These are phyloP conservation scores for Huntiella savannae DNA, from an alignment of 2,329 filamentous ascomycete genomes.

Conservation along the genomic window DNA sequence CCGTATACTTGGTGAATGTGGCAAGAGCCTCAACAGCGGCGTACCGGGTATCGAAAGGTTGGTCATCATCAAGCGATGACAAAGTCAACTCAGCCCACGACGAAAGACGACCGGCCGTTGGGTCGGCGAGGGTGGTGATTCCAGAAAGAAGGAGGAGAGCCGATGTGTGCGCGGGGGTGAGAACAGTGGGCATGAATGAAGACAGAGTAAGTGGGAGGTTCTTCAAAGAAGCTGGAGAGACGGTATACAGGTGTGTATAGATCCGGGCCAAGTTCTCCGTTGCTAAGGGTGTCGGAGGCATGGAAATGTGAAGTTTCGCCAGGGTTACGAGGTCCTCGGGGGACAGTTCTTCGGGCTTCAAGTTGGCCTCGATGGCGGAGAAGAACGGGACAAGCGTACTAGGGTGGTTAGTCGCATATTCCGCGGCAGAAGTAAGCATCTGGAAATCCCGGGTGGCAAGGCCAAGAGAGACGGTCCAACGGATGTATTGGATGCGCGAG, in stretches of 20 bases:
- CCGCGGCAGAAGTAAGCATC: not conserved
- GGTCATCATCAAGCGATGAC: conserved; percentile 27
- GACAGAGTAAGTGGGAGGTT: conserved; percentile 2
- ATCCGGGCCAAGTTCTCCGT: conserved; percentile 8
- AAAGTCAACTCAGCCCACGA: conserved; percentile 33
- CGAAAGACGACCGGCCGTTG: conserved; percentile 12
- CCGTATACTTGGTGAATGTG: conserved; percentile 25
- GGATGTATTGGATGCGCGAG: conserved; percentile 9
- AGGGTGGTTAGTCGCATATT: not conserved
- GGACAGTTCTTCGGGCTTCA: conserved; percentile 4
- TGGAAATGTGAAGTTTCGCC: conserved; percentile 1
- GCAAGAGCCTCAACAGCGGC: conserved; percentile 37
- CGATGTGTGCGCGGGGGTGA: conserved; percentile 7
- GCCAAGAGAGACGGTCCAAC: conserved; percentile 5
- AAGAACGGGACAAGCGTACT: conserved; percentile 8
- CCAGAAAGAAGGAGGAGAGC: conserved; percentile 8
- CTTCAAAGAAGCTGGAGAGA: not conserved
- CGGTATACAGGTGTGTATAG: conserved; percentile 1
- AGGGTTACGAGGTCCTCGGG: conserved; percentile 4
- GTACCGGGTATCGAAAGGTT: conserved; percentile 44
- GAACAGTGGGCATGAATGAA: conserved; percentile 2
- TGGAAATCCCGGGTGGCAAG: conserved; percentile 1
- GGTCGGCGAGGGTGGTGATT: conserved; percentile 10
- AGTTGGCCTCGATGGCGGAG: conserved; percentile 4
- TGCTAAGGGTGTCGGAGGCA: conserved; percentile 4